These are phyloP conservation scores for Truncatella angustata DNA, from an alignment of 2,329 filamentous ascomycete genomes.

Conservation along the genomic window DNA sequence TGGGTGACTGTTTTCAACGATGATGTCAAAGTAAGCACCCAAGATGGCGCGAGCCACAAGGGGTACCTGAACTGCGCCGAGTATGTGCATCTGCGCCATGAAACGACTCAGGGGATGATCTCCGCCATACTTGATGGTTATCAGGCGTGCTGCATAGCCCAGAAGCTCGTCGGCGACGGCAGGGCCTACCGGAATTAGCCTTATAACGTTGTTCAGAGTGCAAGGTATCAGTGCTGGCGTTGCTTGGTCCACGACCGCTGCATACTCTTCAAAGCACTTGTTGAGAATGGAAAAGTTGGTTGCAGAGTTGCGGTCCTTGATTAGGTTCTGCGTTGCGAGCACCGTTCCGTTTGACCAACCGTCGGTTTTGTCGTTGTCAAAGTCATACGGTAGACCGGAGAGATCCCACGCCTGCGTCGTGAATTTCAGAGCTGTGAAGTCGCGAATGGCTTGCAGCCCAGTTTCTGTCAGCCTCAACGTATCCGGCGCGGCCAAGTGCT, in stretches of 20 bases:
- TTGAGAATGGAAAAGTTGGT: slow-evolving; percentile 8
- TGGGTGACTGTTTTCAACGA: slow-evolving; percentile 4
- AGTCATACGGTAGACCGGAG: slow-evolving; percentile 3
- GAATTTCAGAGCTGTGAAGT: not conserved
- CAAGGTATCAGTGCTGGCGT: not conserved
- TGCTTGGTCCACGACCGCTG: slow-evolving; percentile 1
- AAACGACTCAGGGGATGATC: slow-evolving; percentile 8
- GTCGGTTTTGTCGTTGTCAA: slow-evolving; percentile 2
- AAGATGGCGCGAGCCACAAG: slow-evolving; percentile 1
- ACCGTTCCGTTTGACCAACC: not conserved
- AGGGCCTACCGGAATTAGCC: slow-evolving; percentile 5
- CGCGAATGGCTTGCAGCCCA: slow-evolving; percentile 2
- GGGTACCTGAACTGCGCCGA: not conserved
- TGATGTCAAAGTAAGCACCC: slow-evolving; percentile 9
- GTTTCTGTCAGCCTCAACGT: not conserved
- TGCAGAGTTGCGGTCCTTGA: slow-evolving; percentile 2
- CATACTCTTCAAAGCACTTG: slow-evolving; percentile 9
- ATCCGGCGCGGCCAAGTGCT: not conserved
- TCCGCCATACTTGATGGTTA: slow-evolving; percentile 7
- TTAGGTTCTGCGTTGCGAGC: not conserved
- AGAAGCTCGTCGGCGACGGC: slow-evolving; percentile 8
- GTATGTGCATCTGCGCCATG: not conserved
- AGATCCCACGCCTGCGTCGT: not conserved
- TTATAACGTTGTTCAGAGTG: slow-evolving; percentile 5
- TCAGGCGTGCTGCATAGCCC: slow-evolving; percentile 3